phyloP scores from a whole-genome alignment of 495 filamentous ascomycete species.

The Patellaria atrata region DNA sequence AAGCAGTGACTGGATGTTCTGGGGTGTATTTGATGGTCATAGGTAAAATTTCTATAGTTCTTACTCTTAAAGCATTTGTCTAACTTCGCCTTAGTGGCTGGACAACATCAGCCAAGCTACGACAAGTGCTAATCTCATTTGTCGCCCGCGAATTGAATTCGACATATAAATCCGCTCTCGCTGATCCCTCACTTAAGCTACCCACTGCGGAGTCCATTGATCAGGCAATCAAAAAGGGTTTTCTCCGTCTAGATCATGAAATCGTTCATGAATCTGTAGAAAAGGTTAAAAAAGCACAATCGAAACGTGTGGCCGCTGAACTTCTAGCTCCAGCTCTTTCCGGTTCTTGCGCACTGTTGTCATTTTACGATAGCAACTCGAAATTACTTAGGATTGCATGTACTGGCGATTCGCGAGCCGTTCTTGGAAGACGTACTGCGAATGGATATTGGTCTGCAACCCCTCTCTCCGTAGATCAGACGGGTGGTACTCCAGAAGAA shows the following conservation, averaged over 20 bases:
- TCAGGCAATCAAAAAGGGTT: slow-evolving; percentile 81
- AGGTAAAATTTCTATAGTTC: slow-evolving; percentile 43
- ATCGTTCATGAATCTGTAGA: slow-evolving; percentile 83
- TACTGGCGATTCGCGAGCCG: slow-evolving; percentile 86
- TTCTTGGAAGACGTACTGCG: slow-evolving; percentile 63
- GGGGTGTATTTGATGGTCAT: slow-evolving; percentile 97
- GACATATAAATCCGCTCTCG: slow-evolving; percentile 66
- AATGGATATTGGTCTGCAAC: slow-evolving; percentile 90
- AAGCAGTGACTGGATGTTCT: slow-evolving; percentile 98
- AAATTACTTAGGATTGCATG: slow-evolving; percentile 81
- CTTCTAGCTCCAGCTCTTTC: slow-evolving; percentile 84
- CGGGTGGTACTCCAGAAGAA: slow-evolving; percentile 72
- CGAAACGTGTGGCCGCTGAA: slow-evolving; percentile 75
- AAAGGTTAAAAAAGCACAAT: slow-evolving; percentile 75
- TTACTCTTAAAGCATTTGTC: not conserved
- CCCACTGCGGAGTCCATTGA: slow-evolving; percentile 71
- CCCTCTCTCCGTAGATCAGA: slow-evolving; percentile 81
- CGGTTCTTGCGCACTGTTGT: slow-evolving; percentile 88
- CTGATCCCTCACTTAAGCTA: slow-evolving; percentile 41
- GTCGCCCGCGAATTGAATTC: slow-evolving; percentile 89
- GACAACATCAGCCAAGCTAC: slow-evolving; percentile 94
- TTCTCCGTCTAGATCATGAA: slow-evolving; percentile 76
- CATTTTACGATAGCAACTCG: slow-evolving; percentile 80
- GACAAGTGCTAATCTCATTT: slow-evolving; percentile 77
- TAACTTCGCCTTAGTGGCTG: slow-evolving; percentile 50